phyloP scores from a whole-genome alignment of 2,329 filamentous ascomycete genomes.

The Lasiodiplodia sp. region DNA sequence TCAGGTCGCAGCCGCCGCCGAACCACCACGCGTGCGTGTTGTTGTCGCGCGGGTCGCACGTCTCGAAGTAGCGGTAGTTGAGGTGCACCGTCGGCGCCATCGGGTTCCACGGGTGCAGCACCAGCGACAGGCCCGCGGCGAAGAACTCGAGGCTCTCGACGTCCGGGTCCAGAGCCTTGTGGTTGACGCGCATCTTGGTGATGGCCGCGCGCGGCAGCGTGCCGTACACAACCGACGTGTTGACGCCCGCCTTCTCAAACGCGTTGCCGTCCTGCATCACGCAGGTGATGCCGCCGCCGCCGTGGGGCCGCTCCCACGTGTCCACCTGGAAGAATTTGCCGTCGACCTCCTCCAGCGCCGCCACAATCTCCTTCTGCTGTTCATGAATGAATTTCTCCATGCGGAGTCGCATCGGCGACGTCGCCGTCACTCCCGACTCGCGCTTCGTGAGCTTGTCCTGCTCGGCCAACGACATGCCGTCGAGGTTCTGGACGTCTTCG shows the following conservation, averaged over 20 bases:
- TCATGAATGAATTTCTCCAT: conserved; percentile 98
- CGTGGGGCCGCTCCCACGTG: conserved; percentile 85
- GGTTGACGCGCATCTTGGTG: conserved; percentile 87
- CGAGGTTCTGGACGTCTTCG: conserved; percentile 54
- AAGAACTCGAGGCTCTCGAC: conserved; percentile 93
- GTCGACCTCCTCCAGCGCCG: conserved; percentile 82
- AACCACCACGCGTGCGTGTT: conserved; percentile 95
- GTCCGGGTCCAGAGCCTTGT: conserved; percentile 82
- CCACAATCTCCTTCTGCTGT: conserved; percentile 87
- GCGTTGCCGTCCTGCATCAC: conserved; percentile 95
- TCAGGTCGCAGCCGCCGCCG: conserved; percentile 92
- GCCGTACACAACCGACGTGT: conserved; percentile 94
- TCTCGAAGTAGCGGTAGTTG: conserved; percentile 99
- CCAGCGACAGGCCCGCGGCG: conserved; percentile 89
- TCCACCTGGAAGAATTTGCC: conserved; percentile 83
- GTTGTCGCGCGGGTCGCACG: conserved; percentile 77
- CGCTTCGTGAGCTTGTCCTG: conserved; percentile 82
- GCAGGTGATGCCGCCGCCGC: conserved; percentile 92
- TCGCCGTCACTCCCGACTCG: conserved; percentile 74
- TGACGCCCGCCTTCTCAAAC: conserved; percentile 97
- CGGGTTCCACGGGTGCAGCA: conserved; percentile 91
- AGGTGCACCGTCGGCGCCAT: conserved; percentile 98
- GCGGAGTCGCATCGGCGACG: conserved; percentile 93
- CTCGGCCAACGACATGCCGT: conserved; percentile 78
- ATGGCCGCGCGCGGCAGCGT: conserved; percentile 87